These are phyloP conservation scores for Botrytis tulipae DNA, from an alignment of 2,329 filamentous ascomycete species.

Conservation along the genomic window DNA sequence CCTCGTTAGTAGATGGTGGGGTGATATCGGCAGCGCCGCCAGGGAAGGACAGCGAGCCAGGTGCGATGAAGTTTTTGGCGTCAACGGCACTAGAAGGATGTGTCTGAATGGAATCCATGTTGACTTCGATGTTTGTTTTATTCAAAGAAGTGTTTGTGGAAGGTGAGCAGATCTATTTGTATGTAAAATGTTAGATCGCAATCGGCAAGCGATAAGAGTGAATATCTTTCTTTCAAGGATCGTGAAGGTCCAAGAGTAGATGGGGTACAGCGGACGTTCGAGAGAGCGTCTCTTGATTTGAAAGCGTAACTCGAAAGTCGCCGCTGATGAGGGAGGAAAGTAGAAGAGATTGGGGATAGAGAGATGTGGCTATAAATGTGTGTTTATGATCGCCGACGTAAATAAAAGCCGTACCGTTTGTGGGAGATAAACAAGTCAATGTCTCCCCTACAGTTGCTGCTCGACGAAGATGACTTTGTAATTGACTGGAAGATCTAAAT, in stretches of 20 bases:
- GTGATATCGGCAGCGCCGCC: slow-evolving; percentile 80
- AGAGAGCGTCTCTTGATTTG: slow-evolving; percentile 13
- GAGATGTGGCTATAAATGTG: slow-evolving; percentile 9
- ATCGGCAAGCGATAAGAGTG: slow-evolving; percentile 1
- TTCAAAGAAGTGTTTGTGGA: slow-evolving; percentile 18
- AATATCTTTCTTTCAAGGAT: background rate
- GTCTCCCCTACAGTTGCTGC: slow-evolving; percentile 74
- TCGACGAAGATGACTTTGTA: slow-evolving; percentile 30
- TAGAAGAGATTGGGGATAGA: slow-evolving; percentile 2
- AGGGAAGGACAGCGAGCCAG: slow-evolving; percentile 88
- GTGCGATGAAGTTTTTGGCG: slow-evolving; percentile 93
- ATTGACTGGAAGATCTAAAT: slow-evolving; percentile 6
- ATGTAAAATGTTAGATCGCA: slow-evolving; percentile 33
- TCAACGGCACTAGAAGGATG: slow-evolving; percentile 89
- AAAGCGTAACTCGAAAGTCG: slow-evolving; percentile 24
- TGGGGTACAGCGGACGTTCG: slow-evolving; percentile 14
- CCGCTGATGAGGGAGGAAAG: slow-evolving; percentile 14
- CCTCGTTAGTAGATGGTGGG: slow-evolving; percentile 67
- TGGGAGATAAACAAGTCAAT: slow-evolving; percentile 98
- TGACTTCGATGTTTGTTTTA: slow-evolving; percentile 34
- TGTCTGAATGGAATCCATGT: slow-evolving; percentile 85
- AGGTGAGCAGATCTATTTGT: slow-evolving; percentile 33
- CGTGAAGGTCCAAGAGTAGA: background rate
- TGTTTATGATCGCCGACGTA: slow-evolving; percentile 24
- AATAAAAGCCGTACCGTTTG: slow-evolving; percentile 54